Conservation (phyloP, 2,329 filamentous ascomycete species). For the Calonectria montana region DNA sequence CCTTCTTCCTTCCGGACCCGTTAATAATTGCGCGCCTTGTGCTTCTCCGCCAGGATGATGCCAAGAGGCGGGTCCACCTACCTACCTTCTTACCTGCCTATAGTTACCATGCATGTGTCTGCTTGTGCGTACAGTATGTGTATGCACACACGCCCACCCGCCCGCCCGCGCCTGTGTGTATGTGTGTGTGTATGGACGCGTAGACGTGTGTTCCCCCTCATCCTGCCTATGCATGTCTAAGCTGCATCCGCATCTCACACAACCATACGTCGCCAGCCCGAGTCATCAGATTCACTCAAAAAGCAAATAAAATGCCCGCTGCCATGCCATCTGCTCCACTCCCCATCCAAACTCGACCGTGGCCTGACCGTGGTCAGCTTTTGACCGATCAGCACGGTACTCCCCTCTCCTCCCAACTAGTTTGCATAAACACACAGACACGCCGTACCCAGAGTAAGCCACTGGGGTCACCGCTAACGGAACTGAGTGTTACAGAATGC, state of each 20-base stretch:
- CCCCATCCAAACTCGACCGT: background rate
- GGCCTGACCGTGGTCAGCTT: background rate
- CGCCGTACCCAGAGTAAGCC: background rate
- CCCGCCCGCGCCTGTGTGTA: too few species aligned
- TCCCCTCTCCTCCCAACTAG: background rate
- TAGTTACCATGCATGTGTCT: background rate
- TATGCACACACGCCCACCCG: too few species aligned
- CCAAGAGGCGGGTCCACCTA: too few species aligned
- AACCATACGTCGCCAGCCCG: background rate
- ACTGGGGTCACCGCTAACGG: background rate
- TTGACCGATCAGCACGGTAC: slow-evolving; percentile 14
- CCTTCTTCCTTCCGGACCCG: background rate
- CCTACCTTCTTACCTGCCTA: too few species aligned
- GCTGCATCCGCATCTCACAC: background rate
- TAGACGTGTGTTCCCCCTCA: too few species aligned
- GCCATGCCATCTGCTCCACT: background rate
- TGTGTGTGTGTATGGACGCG: background rate
- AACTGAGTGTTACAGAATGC: background rate
- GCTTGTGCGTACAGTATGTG: background rate
- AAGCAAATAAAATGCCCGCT: background rate
- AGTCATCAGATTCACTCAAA: background rate
- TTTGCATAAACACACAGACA: slow-evolving; percentile 19
- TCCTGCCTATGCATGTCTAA: background rate
- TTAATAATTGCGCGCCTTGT: background rate
- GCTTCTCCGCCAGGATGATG: background rate